Percentiles rank a stretch among this genome's conserved stretches.
phyloP scores from a whole-genome alignment of 495 filamentous ascomycete genomes.

The Sabuloglossum arenarium region DNA sequence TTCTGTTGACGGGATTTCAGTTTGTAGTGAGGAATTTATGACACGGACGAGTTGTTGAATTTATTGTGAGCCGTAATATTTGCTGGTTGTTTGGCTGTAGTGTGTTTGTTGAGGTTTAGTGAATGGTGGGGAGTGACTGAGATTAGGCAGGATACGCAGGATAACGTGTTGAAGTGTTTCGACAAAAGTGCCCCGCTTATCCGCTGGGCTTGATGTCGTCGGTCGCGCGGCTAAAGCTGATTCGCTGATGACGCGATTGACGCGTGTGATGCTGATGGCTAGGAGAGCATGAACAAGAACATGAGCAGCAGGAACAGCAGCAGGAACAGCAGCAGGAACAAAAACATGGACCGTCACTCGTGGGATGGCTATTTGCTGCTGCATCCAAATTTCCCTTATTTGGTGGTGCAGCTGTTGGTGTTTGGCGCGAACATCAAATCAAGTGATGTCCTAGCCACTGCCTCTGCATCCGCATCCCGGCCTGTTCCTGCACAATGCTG shows the following conservation, averaged over 20 bases:
- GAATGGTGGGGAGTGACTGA: not conserved
- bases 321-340: too few relatives aligned
- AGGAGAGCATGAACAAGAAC: not conserved
- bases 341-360: too few relatives aligned
- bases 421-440: not conserved
- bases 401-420: not conserved
- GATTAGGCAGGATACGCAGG: not conserved
- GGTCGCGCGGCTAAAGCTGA: not conserved
- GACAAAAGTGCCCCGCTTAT: not conserved
- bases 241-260: not conserved
- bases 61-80: not conserved
- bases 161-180: not conserved
- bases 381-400: not conserved
- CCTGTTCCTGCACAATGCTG: not conserved
- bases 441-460: too few relatives aligned
- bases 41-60: not conserved
- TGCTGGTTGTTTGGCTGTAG: not conserved
- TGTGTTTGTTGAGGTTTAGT: not conserved
- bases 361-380: not conserved
- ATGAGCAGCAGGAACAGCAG: too few relatives aligned
- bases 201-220: not conserved
- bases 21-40: not conserved
- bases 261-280: not conserved
- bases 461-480: too few relatives aligned
- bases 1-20: not conserved